Conservation (phyloP, 2,329 filamentous ascomycete genomes). For the Teratosphaeria destructans region DNA sequence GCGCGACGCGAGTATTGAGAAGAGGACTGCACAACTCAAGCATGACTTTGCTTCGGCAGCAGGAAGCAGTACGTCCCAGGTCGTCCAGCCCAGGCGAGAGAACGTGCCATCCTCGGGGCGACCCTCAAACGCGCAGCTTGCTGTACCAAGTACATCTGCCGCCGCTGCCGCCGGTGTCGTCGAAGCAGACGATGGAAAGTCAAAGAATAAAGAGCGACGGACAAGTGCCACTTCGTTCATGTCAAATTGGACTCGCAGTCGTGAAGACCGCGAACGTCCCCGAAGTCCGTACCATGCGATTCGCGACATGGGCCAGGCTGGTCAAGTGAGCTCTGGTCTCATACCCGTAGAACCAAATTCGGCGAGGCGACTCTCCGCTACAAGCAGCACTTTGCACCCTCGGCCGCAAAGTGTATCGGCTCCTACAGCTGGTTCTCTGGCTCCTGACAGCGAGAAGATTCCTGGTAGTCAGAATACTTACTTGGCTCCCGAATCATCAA, state of each 20-base stretch:
- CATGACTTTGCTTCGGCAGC: neutral
- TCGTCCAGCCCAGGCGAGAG: neutral
- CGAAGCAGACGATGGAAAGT: neutral
- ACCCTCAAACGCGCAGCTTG: neutral
- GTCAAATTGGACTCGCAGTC: slow-evolving; percentile 1
- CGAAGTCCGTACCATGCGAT: slow-evolving; percentile 14
- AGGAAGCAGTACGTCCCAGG: neutral
- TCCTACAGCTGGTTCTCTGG: slow-evolving; percentile 7
- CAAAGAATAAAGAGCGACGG: slow-evolving; percentile 8
- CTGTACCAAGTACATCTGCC: neutral
- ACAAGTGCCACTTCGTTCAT: slow-evolving; percentile 15
- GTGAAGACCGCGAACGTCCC: slow-evolving; percentile 7
- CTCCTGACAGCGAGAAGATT: slow-evolving; percentile 12
- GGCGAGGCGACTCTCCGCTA: neutral
- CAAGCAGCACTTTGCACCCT: slow-evolving; percentile 6
- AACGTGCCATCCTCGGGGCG: neutral
- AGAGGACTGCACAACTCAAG: neutral
- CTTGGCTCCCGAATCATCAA: slow-evolving; percentile 45
- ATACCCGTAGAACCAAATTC: neutral
- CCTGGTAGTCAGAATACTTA: slow-evolving; percentile 33
- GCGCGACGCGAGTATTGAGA: neutral
- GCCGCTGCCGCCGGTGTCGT: neutral
- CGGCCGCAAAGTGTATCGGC: slow-evolving; percentile 21
- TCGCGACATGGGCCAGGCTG: slow-evolving; percentile 15
- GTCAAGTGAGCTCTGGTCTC: neutral